Percentiles rank a stretch among this genome's conserved stretches.
Conservation (phyloP, 2,329 filamentous ascomycete species). For the Lachnellula occidentalis region DNA sequence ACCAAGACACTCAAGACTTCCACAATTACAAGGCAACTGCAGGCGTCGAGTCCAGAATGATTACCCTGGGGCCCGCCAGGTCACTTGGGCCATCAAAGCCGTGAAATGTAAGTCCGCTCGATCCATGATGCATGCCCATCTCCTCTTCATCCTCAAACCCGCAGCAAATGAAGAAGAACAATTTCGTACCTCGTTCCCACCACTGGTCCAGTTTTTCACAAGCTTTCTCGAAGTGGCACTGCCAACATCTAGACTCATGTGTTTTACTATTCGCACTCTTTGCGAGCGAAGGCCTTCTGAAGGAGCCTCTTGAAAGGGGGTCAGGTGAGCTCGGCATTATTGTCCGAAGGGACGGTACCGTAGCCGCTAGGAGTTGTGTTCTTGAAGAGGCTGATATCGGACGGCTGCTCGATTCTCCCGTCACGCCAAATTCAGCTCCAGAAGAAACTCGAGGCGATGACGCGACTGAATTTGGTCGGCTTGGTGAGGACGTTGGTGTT, state of each 20-base stretch:
- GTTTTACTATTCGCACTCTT: background rate
- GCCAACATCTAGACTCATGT: slow-evolving; percentile 22
- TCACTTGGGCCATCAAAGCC: background rate
- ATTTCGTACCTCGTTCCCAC: slow-evolving; percentile 14
- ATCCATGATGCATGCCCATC: background rate
- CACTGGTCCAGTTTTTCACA: slow-evolving; percentile 20
- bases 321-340: background rate
- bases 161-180: slow-evolving; percentile 25
- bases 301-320: background rate
- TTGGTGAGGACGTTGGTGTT: background rate
- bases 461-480: background rate
- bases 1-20: background rate
- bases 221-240: slow-evolving; percentile 19
- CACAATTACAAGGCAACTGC: background rate
- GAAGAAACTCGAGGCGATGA: background rate
- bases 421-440: background rate
- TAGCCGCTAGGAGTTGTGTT: slow-evolving; percentile 15
- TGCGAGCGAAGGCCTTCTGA: background rate
- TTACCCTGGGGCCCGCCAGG: background rate
- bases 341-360: background rate
- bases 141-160: slow-evolving; percentile 22
- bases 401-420: background rate
- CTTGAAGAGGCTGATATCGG: slow-evolving; percentile 14
- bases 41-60: background rate
- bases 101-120: background rate